Evolutionary conservation across 1,284 basidiomycete genomes (phyloP).

Genomic region (Ustilago tritici): DNA sequence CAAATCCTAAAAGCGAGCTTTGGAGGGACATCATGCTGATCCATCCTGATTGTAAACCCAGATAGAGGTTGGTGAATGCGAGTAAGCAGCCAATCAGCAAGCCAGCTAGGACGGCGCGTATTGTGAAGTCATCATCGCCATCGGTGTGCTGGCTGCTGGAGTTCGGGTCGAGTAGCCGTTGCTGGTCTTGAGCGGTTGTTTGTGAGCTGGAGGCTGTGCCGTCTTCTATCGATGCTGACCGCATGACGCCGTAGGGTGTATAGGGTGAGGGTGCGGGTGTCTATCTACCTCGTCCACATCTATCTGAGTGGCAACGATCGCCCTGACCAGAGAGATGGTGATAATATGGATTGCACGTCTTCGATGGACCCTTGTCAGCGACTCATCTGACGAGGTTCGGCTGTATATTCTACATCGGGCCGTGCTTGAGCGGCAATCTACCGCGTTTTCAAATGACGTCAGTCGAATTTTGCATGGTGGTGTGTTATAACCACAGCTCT

Average conservation of each 20-base stretch:
- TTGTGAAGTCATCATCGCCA: conserved; percentile 39
- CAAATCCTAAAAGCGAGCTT: conserved; percentile 88
- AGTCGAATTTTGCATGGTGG: neutral
- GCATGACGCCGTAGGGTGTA: conserved; percentile 9
- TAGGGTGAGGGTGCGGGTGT: no score
- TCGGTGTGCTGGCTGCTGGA: neutral
- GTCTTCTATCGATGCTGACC: conserved; percentile 5
- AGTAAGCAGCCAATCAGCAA: conserved; percentile 79
- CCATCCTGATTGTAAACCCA: conserved; percentile 82
- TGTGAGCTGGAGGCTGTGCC: conserved; percentile 4
- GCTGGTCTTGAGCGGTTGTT: neutral
- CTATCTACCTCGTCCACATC: neutral
- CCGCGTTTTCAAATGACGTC: conserved; percentile 11
- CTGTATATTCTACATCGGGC: conserved; percentile 12
- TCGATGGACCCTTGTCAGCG: no score
- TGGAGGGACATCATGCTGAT: conserved; percentile 93
- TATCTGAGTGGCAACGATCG: neutral
- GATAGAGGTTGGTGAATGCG: conserved; percentile 82
- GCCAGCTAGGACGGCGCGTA: conserved; percentile 74
- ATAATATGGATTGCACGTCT: neutral
- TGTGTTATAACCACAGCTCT: neutral
- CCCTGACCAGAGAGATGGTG: no score
- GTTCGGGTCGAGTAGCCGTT: neutral
- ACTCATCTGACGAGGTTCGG: neutral
- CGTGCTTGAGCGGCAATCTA: neutral